Conservation (phyloP, 192 early-diverging fungal species). For the Coemansia sp. region DNA sequence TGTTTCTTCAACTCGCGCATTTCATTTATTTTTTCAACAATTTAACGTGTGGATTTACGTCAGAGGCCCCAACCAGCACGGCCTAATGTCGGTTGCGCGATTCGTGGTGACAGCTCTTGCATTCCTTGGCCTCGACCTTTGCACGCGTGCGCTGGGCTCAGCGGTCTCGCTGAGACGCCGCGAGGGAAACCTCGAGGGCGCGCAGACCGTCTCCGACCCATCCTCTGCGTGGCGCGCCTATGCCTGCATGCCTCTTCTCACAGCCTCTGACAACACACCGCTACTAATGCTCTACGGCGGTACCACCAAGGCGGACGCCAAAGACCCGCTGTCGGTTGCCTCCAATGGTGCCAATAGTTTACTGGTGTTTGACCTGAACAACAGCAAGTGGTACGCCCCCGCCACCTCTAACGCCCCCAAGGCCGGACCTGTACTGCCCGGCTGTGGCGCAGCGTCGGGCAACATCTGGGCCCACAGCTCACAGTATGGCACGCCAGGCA, state of each 20-base stretch:
- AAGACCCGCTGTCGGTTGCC: constrained; percentile 29
- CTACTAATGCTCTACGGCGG: constrained; percentile 54
- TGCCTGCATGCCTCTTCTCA: constrained; percentile 47
- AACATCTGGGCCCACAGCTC: constrained; percentile 41
- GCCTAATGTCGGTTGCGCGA: not conserved
- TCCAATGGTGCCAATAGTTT: constrained; percentile 25
- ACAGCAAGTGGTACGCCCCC: constrained; percentile 48
- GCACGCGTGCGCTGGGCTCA: not conserved
- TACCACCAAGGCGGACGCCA: constrained; percentile 19
- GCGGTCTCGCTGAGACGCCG: constrained; percentile 8
- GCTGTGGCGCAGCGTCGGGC: constrained; percentile 39
- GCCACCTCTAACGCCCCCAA: constrained; percentile 40
- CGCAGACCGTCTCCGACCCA: constrained; percentile 27
- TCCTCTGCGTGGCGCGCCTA: constrained; percentile 45
- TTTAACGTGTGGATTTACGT: not conserved
- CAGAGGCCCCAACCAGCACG: not conserved
- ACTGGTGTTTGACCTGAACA: constrained; percentile 44
- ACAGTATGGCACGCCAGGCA: constrained; percentile 19
- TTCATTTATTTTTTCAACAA: not conserved
- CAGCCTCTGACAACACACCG: constrained; percentile 31
- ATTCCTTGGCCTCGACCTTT: not conserved
- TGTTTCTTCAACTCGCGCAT: not conserved
- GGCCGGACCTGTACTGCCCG: constrained; percentile 38
- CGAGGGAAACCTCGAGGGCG: constrained; percentile 36
- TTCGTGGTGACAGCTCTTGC: not conserved